These are phyloP conservation scores for Solanum ossicruentum DNA, from an alignment of 257 asterid genomes.

Conservation along the genomic window DNA sequence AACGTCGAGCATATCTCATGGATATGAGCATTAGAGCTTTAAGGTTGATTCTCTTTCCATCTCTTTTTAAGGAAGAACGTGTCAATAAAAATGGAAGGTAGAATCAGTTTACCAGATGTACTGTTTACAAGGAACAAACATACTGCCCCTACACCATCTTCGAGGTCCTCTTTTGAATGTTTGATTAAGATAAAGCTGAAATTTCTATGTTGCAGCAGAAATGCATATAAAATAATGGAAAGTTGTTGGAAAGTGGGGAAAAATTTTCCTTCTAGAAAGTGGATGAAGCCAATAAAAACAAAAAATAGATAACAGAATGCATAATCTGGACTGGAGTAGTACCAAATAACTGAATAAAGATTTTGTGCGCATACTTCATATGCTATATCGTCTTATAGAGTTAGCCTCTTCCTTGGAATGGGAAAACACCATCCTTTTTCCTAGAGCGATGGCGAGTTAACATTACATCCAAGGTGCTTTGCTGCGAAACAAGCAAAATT, in stretches of 20 bases:
- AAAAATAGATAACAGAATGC: background rate
- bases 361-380: background rate
- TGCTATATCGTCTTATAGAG: background rate
- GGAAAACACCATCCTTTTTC: background rate
- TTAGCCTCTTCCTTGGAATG: background rate
- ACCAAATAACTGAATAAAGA: background rate
- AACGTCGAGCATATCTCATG: constrained; percentile 58
- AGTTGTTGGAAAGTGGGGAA: background rate
- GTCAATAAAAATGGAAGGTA: background rate
- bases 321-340: background rate
- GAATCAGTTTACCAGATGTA: background rate
- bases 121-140: background rate
- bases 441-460: background rate
- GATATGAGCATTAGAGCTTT: constrained; percentile 91
- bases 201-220: background rate
- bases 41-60: constrained; percentile 29
- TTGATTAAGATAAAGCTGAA: background rate
- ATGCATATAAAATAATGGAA: background rate
- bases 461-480: background rate
- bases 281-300: background rate
- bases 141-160: background rate
- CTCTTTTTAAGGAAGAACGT: background rate
- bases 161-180: background rate
- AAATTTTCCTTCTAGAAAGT: background rate
- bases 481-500: background rate